Percentiles rank a stretch among this genome's conserved stretches.
phyloP scores from a whole-genome alignment of 2,329 filamentous ascomycete species.

The Didymella pomorum region DNA sequence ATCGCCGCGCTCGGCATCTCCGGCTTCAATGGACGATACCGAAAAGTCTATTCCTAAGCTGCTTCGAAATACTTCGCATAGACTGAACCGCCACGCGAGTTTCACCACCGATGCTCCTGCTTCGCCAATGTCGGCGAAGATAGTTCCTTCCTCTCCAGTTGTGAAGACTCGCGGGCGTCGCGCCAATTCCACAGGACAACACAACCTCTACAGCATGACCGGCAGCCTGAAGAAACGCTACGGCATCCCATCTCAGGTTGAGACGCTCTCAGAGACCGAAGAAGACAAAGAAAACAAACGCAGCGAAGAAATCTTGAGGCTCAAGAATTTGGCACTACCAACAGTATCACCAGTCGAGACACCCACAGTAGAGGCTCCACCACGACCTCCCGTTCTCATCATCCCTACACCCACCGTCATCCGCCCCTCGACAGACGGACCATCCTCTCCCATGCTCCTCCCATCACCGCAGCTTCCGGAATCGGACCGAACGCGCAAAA shows the following conservation, averaged over 20 bases:
- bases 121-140: conserved; percentile 33
- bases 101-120: conserved; percentile 24
- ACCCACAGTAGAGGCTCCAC: background rate
- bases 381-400: conserved; percentile 2
- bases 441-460: conserved; percentile 20
- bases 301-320: conserved; percentile 42
- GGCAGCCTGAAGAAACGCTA: conserved; percentile 43
- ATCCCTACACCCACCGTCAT: conserved; percentile 28
- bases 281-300: conserved; percentile 45
- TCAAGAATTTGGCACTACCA: conserved; percentile 42
- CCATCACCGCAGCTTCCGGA: conserved; percentile 27
- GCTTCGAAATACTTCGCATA: conserved; percentile 37
- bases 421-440: conserved; percentile 22
- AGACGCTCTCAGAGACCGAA: conserved; percentile 40
- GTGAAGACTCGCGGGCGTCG: conserved; percentile 42
- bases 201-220: conserved; percentile 35
- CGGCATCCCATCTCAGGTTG: conserved; percentile 39
- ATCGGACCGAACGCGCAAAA: conserved; percentile 34
- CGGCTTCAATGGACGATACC: conserved; percentile 43
- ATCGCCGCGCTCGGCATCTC: conserved; percentile 44
- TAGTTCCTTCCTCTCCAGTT: conserved; percentile 31
- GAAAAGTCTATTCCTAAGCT: conserved; percentile 43
- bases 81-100: conserved; percentile 35
- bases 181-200: conserved; percentile 47
- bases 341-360: conserved; percentile 14